Conservation (phyloP, 495 filamentous ascomycete genomes). For the Penicillium angulare region DNA sequence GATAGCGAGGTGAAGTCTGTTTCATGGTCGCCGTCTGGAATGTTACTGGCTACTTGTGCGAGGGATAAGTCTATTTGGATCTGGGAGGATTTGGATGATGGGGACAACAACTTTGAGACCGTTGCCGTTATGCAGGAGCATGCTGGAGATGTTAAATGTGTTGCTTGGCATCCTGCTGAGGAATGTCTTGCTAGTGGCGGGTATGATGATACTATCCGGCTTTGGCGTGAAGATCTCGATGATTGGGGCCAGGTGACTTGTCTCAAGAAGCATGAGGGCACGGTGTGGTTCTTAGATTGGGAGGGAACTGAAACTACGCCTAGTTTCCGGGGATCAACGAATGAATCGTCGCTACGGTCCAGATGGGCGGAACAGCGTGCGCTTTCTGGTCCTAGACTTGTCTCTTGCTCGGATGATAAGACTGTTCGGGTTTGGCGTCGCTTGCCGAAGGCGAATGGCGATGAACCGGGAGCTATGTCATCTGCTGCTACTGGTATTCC, state of each 20-base stretch:
- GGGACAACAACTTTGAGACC: constrained; percentile 93
- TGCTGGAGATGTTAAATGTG: constrained; percentile 89
- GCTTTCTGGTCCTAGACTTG: constrained; percentile 60
- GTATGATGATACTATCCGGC: constrained; percentile 86
- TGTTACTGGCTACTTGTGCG: constrained; percentile 82
- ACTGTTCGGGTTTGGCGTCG: constrained; percentile 77
- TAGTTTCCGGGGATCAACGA: constrained; percentile 5
- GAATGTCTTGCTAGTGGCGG: constrained; percentile 80
- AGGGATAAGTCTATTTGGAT: constrained; percentile 98
- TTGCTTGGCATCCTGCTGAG: constrained; percentile 83
- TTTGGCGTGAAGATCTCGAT: constrained; percentile 87
- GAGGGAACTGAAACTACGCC: constrained; percentile 44
- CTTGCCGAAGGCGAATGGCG: constrained; percentile 50
- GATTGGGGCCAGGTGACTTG: constrained; percentile 93
- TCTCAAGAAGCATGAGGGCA: constrained; percentile 69
- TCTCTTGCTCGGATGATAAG: constrained; percentile 76
- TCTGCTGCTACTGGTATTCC: constrained; percentile 53
- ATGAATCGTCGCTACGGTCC: too few species aligned
- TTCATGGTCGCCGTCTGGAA: constrained; percentile 74
- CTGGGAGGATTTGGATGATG: constrained; percentile 85
- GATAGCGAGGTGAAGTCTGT: constrained; percentile 90
- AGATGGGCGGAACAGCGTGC: constrained; percentile 43
- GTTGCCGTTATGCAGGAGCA: constrained; percentile 93
- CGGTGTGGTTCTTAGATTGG: constrained; percentile 88
- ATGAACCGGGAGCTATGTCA: constrained; percentile 21